Conservation (phyloP, 106 monocot genomes). For the Dendrobium nobile region DNA sequence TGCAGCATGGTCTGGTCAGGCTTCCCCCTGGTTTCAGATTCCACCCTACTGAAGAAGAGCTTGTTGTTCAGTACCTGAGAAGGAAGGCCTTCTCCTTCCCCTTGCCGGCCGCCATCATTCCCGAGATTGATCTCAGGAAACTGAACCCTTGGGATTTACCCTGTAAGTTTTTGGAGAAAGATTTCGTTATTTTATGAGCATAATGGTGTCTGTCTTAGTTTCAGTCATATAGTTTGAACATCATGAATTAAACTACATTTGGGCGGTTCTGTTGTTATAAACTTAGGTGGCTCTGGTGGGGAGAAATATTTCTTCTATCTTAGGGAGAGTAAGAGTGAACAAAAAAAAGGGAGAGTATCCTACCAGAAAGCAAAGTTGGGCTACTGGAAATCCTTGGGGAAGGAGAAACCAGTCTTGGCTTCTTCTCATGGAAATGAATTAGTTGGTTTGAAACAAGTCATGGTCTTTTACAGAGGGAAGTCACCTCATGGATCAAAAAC, state of each 20-base stretch:
- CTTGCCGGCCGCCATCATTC: conserved; percentile 21
- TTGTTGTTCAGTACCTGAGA: conserved; percentile 23
- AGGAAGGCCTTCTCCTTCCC: conserved; percentile 22
- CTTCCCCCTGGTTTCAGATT: conserved; percentile 28
- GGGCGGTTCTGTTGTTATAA: neutral
- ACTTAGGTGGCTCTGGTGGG: conserved; percentile 3
- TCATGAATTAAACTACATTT: too few species aligned
- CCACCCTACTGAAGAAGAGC: conserved; percentile 27
- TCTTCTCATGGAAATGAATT: neutral
- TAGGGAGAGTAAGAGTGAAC: neutral
- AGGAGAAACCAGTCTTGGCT: neutral
- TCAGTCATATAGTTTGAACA: neutral
- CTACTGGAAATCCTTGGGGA: conserved; percentile 5
- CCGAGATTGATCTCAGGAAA: conserved; percentile 19
- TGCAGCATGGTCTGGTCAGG: conserved; percentile 5
- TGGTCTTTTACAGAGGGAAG: conserved; percentile 1
- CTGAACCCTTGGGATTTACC: conserved; percentile 19
- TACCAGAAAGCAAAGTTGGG: neutral
- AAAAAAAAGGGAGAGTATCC: neutral
- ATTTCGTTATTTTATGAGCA: neutral
- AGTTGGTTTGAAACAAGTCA: conserved; percentile 2
- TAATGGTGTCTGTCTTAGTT: neutral
- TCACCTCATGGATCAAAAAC: conserved; percentile 1
- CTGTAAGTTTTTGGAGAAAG: conserved; percentile 7
- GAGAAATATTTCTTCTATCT: conserved; percentile 9